Conservation (phyloP, 176 grass and related monocot genomes). For the Cenchrus americanus region DNA sequence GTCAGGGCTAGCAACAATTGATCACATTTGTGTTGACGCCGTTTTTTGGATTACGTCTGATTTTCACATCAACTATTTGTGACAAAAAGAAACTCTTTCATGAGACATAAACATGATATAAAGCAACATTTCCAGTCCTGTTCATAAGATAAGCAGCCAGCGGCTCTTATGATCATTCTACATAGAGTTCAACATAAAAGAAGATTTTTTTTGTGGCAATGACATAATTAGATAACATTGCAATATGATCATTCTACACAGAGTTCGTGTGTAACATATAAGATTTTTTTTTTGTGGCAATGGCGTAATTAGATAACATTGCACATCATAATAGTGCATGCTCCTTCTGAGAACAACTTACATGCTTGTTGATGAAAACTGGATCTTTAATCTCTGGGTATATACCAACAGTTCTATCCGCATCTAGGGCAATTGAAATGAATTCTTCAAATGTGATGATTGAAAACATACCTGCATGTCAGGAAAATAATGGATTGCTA, state of each 20-base stretch:
- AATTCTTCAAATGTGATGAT: conserved; percentile 99
- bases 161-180: not conserved
- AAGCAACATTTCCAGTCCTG: not conserved
- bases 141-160: conserved; percentile 12
- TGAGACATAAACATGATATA: not conserved
- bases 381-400: conserved; percentile 98
- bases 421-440: conserved; percentile 82
- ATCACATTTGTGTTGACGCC: too few relatives aligned
- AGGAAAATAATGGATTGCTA: conserved; percentile 18
- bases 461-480: conserved; percentile 58
- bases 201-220: not conserved
- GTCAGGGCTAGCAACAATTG: not conserved
- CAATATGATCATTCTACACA: not conserved
- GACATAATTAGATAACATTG: conserved; percentile 16
- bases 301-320: conserved; percentile 14
- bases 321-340: conserved; percentile 13
- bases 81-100: not conserved
- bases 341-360: conserved; percentile 48
- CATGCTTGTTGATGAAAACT: conserved; percentile 95
- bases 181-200: conserved; percentile 6
- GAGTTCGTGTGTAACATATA: conserved; percentile 2
- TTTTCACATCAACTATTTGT: not conserved
- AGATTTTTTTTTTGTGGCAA: not conserved
- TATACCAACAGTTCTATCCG: conserved; percentile 87
- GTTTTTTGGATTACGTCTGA: too few relatives aligned